phyloP scores from a whole-genome alignment of 2,329 filamentous ascomycete genomes.

The Claviceps sorghi region DNA sequence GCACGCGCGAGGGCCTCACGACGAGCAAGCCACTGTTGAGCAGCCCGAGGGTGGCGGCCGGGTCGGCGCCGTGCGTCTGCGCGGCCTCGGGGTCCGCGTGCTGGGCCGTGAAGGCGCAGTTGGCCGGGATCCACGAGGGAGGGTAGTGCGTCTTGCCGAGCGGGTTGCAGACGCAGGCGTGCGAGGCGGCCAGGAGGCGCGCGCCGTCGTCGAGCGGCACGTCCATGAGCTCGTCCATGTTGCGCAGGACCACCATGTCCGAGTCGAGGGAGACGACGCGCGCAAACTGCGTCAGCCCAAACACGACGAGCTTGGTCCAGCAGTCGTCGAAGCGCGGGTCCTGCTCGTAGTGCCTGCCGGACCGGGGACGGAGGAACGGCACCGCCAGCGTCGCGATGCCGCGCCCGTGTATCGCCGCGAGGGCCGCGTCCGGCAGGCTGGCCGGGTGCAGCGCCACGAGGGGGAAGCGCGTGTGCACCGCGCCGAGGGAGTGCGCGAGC shows the following conservation, averaged over 20 bases:
- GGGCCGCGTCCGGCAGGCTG: conserved; percentile 53
- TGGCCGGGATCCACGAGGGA: conserved; percentile 43
- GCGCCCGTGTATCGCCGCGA: conserved; percentile 52
- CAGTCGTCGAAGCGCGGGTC: conserved; percentile 81
- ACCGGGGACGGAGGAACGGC: conserved; percentile 54
- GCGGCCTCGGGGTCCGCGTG: conserved; percentile 31
- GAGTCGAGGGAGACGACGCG: conserved; percentile 74
- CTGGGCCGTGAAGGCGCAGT: conserved; percentile 45
- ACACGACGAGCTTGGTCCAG: conserved; percentile 76
- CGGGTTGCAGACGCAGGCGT: conserved; percentile 80
- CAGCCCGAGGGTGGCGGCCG: conserved; percentile 25
- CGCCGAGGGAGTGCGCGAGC: conserved; percentile 61
- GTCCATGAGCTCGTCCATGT: conserved; percentile 93
- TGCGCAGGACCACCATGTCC: conserved; percentile 70
- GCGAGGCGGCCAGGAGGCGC: conserved; percentile 59
- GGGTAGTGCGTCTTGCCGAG: conserved; percentile 68
- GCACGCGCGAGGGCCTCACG: conserved; percentile 32
- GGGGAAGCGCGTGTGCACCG: conserved; percentile 52
- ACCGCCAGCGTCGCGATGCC: conserved; percentile 56
- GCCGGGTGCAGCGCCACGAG: conserved; percentile 75
- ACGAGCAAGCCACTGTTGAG: conserved; percentile 42
- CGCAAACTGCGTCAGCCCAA: conserved; percentile 60
- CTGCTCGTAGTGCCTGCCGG: conserved; percentile 52
- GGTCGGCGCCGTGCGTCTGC: conserved; percentile 29
- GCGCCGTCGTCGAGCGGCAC: conserved; percentile 44